Percentiles rank a stretch among this genome's conserved stretches.
Evolutionary conservation across 306 rosid genomes (phyloP).

Genomic region (Quercus alba): DNA sequence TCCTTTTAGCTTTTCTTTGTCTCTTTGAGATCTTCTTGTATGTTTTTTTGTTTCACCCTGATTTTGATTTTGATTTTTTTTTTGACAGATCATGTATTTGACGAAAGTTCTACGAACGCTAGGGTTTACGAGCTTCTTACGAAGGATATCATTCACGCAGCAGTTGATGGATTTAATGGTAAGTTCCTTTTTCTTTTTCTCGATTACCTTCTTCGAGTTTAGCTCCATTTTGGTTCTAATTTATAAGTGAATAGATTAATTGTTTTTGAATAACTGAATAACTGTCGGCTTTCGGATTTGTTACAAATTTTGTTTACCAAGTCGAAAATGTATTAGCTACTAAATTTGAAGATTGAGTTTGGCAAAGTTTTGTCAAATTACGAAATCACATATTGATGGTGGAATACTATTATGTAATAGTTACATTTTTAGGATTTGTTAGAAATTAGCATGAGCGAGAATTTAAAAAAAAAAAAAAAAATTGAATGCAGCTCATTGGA

Average conservation of each 20-base stretch:
- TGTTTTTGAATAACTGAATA: not conserved
- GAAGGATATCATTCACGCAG: conserved; percentile 82
- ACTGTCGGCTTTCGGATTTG: not conserved
- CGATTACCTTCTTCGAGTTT: not conserved
- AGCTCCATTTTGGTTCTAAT: not conserved
- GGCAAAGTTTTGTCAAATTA: not conserved
- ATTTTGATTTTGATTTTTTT: not conserved
- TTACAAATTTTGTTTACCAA: not conserved
- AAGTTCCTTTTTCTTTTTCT: conserved; percentile 1
- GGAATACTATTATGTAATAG: no score
- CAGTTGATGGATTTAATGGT: conserved; percentile 92
- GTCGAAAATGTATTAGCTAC: not conserved
- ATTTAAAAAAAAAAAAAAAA: not conserved
- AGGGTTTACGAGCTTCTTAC: conserved; percentile 77
- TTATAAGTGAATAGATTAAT: not conserved
- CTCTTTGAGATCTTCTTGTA: not conserved
- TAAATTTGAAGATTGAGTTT: not conserved
- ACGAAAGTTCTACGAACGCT: conserved; percentile 63
- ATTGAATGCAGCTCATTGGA: not conserved
- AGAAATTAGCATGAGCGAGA: not conserved
- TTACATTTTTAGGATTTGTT: not conserved
- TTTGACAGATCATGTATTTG: conserved; percentile 74
- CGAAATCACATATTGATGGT: not conserved
- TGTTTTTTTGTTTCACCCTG: not conserved
- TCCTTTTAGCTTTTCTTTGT: not conserved